Percentiles rank a stretch among this genome's conserved stretches.
Evolutionary conservation across 768 basidiomycete species (phyloP).

Genomic region (Dacryopinax spathularia): DNA sequence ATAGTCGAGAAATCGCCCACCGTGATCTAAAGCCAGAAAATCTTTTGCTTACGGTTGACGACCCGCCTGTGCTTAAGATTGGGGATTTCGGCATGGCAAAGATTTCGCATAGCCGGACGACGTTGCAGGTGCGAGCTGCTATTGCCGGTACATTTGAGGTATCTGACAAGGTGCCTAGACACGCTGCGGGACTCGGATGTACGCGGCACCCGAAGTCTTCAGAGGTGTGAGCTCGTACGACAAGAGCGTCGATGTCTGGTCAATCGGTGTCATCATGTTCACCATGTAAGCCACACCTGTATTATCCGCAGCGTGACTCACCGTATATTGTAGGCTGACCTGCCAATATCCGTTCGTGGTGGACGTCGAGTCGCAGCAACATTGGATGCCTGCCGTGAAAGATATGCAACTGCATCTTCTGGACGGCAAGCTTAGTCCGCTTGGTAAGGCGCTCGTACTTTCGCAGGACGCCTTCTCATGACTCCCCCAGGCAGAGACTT

Average conservation of each 20-base stretch:
- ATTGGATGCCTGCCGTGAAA: background rate
- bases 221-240: slow-evolving; percentile 59
- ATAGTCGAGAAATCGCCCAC: slow-evolving; percentile 89
- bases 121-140: slow-evolving; percentile 45
- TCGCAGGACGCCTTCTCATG: background rate
- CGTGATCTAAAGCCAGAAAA: slow-evolving; percentile 91
- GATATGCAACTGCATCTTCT: background rate
- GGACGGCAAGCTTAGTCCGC: background rate
- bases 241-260: slow-evolving; percentile 88
- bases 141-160: slow-evolving; percentile 5
- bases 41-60: slow-evolving; percentile 58
- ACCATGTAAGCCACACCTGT: slow-evolving; percentile 46
- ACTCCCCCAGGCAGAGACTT: background rate
- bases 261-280: slow-evolving; percentile 86
- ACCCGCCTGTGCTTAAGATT: slow-evolving; percentile 65
- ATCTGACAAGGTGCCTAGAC: slow-evolving; percentile 35
- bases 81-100: slow-evolving; percentile 97
- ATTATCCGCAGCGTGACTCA: background rate
- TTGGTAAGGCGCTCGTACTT: background rate
- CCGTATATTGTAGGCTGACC: background rate
- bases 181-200: slow-evolving; percentile 92
- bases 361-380: background rate
- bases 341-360: background rate
- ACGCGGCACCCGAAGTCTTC: slow-evolving; percentile 88
- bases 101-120: slow-evolving; percentile 63